These are phyloP conservation scores for Phytophthora chlamydospora DNA, from an alignment of 352 stramenopile genomes.

Conservation along the genomic window DNA sequence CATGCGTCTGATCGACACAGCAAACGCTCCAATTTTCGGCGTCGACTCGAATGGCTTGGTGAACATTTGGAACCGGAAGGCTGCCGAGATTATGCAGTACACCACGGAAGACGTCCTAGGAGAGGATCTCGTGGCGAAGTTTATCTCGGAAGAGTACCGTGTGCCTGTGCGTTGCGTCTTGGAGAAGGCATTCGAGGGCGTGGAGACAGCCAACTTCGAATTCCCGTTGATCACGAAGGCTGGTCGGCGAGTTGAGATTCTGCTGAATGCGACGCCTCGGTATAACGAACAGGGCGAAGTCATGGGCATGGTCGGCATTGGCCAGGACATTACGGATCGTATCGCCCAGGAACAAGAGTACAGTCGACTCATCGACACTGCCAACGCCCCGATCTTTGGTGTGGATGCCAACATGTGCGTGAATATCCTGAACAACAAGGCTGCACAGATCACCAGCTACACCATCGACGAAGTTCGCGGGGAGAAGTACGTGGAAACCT, in stretches of 20 bases:
- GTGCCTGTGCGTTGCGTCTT: slow-evolving; percentile 42
- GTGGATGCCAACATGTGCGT: slow-evolving; percentile 45
- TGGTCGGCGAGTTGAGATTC: slow-evolving; percentile 41
- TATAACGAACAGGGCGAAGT: slow-evolving; percentile 71
- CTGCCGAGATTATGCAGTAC: slow-evolving; percentile 70
- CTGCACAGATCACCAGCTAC: slow-evolving; percentile 36
- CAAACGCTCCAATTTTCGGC: slow-evolving; percentile 87
- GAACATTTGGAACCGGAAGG: slow-evolving; percentile 74
- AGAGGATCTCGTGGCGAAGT: slow-evolving; percentile 50
- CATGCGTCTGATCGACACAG: slow-evolving; percentile 60
- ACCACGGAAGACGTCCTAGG: slow-evolving; percentile 55
- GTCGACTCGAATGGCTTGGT: slow-evolving; percentile 61
- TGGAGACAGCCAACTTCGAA: slow-evolving; percentile 48
- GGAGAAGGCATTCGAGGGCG: slow-evolving; percentile 44
- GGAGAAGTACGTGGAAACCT: slow-evolving; percentile 12
- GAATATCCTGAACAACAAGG: slow-evolving; percentile 53
- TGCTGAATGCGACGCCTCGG: slow-evolving; percentile 68
- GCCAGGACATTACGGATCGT: slow-evolving; percentile 69
- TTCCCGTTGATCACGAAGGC: slow-evolving; percentile 48
- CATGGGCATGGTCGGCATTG: slow-evolving; percentile 81
- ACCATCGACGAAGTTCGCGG: slow-evolving; percentile 38
- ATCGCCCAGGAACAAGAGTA: slow-evolving; percentile 69
- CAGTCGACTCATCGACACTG: slow-evolving; percentile 56
- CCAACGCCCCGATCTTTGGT: slow-evolving; percentile 67
- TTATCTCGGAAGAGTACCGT: slow-evolving; percentile 53